Percentiles rank a stretch among this genome's conserved stretches.
These are phyloP conservation scores for Cordia subcordata DNA, from an alignment of 257 asterid genomes.

Conservation along the genomic window DNA sequence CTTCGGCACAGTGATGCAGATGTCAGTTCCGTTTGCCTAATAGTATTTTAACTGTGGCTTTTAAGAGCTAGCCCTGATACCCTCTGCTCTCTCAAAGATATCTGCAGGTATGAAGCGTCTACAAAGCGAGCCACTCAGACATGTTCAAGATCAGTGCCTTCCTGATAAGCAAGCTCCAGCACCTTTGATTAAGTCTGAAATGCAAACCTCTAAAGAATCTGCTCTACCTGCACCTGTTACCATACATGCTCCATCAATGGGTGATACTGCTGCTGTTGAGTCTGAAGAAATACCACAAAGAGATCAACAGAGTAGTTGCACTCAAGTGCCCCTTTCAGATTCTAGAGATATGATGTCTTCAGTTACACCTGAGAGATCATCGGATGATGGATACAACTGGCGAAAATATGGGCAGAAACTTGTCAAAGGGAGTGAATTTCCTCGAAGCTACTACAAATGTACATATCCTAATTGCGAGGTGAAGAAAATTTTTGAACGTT, in stretches of 20 bases:
- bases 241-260: conserved; percentile 29
- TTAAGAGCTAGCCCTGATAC: too few relatives aligned
- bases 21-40: too few relatives aligned
- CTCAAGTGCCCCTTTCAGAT: conserved; percentile 41
- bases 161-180: conserved; percentile 41
- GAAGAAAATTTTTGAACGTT: conserved; percentile 56
- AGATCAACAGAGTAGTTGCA: conserved; percentile 28
- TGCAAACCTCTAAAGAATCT: conserved; percentile 15
- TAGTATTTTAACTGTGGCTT: too few relatives aligned
- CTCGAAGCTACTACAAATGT: conserved; percentile 54
- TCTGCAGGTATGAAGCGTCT: conserved; percentile 46
- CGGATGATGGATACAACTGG: conserved; percentile 67
- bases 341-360: conserved; percentile 30
- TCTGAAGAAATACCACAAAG: conserved; percentile 43
- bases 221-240: conserved; percentile 30
- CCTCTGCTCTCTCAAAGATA: conserved; percentile 28
- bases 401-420: conserved; percentile 70
- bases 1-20: too few relatives aligned
- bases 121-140: conserved; percentile 32
- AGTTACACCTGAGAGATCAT: conserved; percentile 62
- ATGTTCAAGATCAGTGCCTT: conserved; percentile 43
- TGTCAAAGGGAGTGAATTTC: conserved; percentile 63
- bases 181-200: conserved; percentile 32
- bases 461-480: conserved; percentile 35
- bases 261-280: conserved; percentile 29